Evolutionary conservation across 768 basidiomycete genomes (phyloP), one percentile per base, ranked within the genome.

Genomic region (Pleurotus ostreatus): DNA sequence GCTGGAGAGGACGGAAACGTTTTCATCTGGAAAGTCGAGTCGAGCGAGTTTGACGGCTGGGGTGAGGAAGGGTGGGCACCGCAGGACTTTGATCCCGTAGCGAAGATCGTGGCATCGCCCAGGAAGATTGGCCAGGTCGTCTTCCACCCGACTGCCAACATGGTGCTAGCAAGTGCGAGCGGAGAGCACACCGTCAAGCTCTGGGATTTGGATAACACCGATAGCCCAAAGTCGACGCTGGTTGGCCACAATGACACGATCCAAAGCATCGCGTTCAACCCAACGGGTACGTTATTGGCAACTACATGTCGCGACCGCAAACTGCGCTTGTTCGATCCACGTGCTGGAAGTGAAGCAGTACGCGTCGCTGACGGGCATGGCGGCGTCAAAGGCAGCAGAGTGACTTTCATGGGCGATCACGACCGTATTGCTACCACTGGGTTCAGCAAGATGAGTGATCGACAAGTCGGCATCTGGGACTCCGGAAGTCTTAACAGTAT

Each of bases 251-350:
- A 78, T 0, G 97, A 99, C 66, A 84, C 89, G 18, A 88, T 98
- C 48, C 96, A 98, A 72, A 81, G 86, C 55, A 59, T 98, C 34
- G 75, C 87, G 7, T 98, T 92, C 70, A 93, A 92, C 68, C 70
- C 81, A 37, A 85, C 85, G 0, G 96, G 97, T 12, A 88, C 82
- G 0, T 66, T 92, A 40, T 75, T 98, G 46, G 94, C 82, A 5
- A 97, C 95, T 8, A 98, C 95, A 4, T 94, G 85, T 67, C 78
- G 96, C 60, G 96, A 99, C 72, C 85, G 90, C 68, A 98, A 98
- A 73, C 70, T 98, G 40, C 80, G 95, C 37, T 60, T 99, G 43
- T 99, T 96, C 63, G 97, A 98, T 70, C 83, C 92, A n/a, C 83
- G 97, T 57, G 71, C 82, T 0, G 88, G 92, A 13, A 77, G 80